phyloP scores from a whole-genome alignment of 768 basidiomycete species.

The Boletus sp. region DNA sequence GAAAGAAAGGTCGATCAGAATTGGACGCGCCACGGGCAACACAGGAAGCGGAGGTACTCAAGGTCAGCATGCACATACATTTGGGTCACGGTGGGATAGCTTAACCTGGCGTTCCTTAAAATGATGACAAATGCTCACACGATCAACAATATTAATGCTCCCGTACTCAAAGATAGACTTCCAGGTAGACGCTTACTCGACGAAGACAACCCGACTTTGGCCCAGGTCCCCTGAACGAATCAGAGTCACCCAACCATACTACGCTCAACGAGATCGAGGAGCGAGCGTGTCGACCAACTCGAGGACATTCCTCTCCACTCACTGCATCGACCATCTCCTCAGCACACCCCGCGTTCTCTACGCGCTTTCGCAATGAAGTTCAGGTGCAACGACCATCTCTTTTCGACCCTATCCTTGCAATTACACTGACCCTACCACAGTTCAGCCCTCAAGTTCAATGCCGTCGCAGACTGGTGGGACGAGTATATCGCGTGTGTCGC shows the following conservation, averaged over 20 bases:
- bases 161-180: no score
- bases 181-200: no score
- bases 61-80: no score
- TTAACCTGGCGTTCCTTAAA: no score
- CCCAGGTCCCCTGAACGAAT: background rate
- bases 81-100: no score
- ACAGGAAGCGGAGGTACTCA: no score
- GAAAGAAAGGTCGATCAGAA: background rate
- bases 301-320: conserved; percentile 30
- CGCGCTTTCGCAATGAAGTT: conserved; percentile 32
- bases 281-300: background rate
- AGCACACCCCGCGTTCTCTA: background rate
- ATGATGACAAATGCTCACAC: background rate
- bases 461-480: conserved; percentile 90
- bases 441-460: conserved; percentile 88
- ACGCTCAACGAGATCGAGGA: background rate
- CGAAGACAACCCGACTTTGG: no score
- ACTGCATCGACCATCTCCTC: conserved; percentile 1
- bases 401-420: no score
- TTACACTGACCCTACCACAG: conserved; percentile 33
- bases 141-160: no score
- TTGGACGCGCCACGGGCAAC: background rate
- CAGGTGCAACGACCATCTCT: conserved; percentile 20
- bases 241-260: conserved; percentile 6
- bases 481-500: conserved; percentile 81